phyloP scores from a whole-genome alignment of 257 asterid genomes.

The Solanum chmielewskii region DNA sequence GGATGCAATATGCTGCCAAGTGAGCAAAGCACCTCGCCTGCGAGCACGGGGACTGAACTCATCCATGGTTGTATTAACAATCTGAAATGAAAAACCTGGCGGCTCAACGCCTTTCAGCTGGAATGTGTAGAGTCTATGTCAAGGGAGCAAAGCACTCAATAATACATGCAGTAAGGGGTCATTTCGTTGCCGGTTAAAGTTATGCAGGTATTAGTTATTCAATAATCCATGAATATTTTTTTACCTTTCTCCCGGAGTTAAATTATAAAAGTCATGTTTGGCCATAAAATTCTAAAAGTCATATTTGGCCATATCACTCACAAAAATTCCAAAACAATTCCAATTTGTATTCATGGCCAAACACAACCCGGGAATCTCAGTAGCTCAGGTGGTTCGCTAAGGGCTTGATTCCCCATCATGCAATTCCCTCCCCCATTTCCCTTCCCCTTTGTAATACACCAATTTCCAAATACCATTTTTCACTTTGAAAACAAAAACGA shows the following conservation, averaged over 20 bases:
- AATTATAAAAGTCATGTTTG: background rate
- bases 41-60: conserved; percentile 92
- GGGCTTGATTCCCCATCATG: too few species aligned
- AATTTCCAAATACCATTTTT: background rate
- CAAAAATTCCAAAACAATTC: too few species aligned
- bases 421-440: too few species aligned
- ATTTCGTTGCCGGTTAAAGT: background rate
- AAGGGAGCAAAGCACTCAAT: conserved; percentile 25
- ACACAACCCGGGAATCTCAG: background rate
- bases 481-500: background rate
- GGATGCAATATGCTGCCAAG: conserved; percentile 99
- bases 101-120: conserved; percentile 96
- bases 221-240: background rate
- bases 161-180: background rate
- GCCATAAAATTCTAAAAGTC: background rate
- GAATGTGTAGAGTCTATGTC: conserved; percentile 83
- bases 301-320: background rate
- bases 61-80: conserved; percentile 93
- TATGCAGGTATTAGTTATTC: background rate
- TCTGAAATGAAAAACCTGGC: conserved; percentile 90
- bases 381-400: too few species aligned
- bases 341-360: background rate
- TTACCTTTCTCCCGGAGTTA: background rate
- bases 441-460: background rate
- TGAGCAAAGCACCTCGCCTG: conserved; percentile 92